Base-by-base conservation (phyloP, 177 flowering plant species). In the Vitis hybrid region DNA sequence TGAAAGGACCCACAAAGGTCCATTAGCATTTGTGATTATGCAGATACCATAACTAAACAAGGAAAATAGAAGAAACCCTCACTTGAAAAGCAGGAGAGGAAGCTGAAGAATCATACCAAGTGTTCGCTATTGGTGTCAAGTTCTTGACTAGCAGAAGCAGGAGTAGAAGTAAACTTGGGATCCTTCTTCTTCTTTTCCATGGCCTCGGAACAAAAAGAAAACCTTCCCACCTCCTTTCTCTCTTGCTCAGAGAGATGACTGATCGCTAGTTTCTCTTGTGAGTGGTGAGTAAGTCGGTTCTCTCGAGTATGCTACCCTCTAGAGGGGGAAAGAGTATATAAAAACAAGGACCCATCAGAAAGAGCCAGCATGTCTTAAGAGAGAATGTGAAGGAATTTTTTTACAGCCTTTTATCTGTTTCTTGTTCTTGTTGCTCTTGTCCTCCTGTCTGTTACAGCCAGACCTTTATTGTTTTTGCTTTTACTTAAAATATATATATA, bases 371-470 rank as follows among this genome's bases (percentile, higher is more conserved):
- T 61, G 75, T 60, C 66, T 60, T 55, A 60, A 8, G 51, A 67
- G 66, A 60, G 75, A 72, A 72, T 60, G 70, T 67, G 61, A 56
- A 72, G 74, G 59, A 66, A 65, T 51, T 17, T 72, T 65, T 39
- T 39, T 39, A 59, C 57, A 34, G 34, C n/a, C 10, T 62, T 21
- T 72, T 61, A 60, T 60, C 54, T 64, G 57, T 9, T 64, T 39
- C 55, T 71, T 56, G 69, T 23, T 64, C 39, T 57, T 64, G 69
- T 59, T 71, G 69, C 74, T 14, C 21, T 65, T 57, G 68, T 64
- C 64, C 32, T 71, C 15, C 45, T 54, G 45, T 39, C 45, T 39
- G 45, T 39, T 39, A 7, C 45, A 39, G 45, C 45, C 45, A 39
- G 45, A 5, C 13, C 19, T 26, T 23, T 34, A 23, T 21, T 32